These are phyloP conservation scores for Pistacia integerrima DNA, from an alignment of 345 rosid species.

Conservation along the genomic window DNA sequence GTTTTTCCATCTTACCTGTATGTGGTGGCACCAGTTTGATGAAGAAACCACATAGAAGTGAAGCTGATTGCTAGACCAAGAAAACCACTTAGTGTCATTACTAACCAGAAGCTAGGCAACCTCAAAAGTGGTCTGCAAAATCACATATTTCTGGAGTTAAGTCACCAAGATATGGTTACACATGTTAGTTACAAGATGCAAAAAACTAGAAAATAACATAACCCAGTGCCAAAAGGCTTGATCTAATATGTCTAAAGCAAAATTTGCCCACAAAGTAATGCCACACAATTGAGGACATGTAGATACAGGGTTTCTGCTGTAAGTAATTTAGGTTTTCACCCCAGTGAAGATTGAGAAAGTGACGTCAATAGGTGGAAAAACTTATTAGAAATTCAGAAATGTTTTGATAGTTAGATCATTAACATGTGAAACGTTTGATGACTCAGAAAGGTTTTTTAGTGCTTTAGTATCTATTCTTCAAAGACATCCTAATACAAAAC, in stretches of 20 bases:
- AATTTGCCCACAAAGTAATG: not conserved
- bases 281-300: not conserved
- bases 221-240: not conserved
- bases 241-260: not conserved
- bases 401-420: no score
- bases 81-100: slow-evolving; percentile 86
- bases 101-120: slow-evolving; percentile 86
- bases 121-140: slow-evolving; percentile 78
- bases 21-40: slow-evolving; percentile 97
- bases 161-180: not conserved
- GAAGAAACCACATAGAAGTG: slow-evolving; percentile 99
- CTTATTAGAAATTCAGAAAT: not conserved
- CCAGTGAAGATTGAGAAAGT: not conserved
- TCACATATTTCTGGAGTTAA: slow-evolving; percentile 16
- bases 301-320: no score
- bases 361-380: not conserved
- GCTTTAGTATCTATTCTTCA: not conserved
- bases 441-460: not conserved
- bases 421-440: not conserved
- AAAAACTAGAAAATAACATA: not conserved
- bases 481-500: not conserved
- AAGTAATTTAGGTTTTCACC: not conserved
- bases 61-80: slow-evolving; percentile 97
- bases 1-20: slow-evolving; percentile 61
- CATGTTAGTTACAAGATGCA: not conserved